Evolutionary conservation across 2,329 filamentous ascomycete species (phyloP), one percentile per base, ranked within the genome.

Genomic region (Talaromyces sp.): DNA sequence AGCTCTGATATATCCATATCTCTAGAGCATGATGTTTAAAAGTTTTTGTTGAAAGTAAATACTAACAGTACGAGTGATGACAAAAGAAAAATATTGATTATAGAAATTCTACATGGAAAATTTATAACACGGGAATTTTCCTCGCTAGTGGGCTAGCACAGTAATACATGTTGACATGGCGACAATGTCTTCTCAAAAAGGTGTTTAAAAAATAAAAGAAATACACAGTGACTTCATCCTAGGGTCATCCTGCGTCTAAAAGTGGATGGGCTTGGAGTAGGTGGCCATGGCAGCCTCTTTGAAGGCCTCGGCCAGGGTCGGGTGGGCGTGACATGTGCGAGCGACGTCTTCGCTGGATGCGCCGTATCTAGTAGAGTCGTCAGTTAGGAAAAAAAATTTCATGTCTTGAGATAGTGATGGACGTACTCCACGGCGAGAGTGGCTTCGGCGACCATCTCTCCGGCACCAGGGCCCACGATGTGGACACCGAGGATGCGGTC

Each of bases 251-350:
- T 56, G 29, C 11, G 63, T 67, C 69, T 90, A 99, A 80, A 89
- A 96, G 82, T 99, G 95, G 76, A 99, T 96, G 67, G 95, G 89
- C 83, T 96, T 95, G 71, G 88, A 86, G 81, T 96, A 92, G 56
- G 93, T 97, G 64, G 91, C 90, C 95, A 99, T 98, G 69, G 95
- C 95, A 71, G 95, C 95, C 86, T 99, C 95, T 85, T 99, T 99
- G 86, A 99, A 98, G 51, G 95, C 95, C 82, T 99, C 95, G 26
- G 93, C 88, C 63, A 99, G 84, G 56, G 93, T 97, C 60, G 95
- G 95, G 81, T 99, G 95, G 59, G 95, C 95, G 80, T 99, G 95
- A 79, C 91, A 95, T 66, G 95, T 98, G 73, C 95, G 86, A 64
- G 89, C 92, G 73, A 96, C 91, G 77, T 97, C 95, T 81, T 99